phyloP scores from a whole-genome alignment of 257 asterid genomes.

The Paraleonurus japonicus region DNA sequence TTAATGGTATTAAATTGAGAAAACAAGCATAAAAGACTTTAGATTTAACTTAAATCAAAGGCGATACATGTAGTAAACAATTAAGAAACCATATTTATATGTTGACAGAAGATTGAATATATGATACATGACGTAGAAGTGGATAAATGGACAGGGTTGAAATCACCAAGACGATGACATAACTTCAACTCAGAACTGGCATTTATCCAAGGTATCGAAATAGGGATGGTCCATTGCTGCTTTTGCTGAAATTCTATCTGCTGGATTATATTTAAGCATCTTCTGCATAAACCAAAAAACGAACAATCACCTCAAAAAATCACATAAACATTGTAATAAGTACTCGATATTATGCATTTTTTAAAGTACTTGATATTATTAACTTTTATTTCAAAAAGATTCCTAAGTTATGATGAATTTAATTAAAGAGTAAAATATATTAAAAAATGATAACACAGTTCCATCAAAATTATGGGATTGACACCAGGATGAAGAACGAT shows the following conservation, averaged over 20 bases:
- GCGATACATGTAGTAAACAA: neutral
- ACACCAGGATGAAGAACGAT: no score
- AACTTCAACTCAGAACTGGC: conserved; percentile 59
- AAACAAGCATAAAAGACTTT: no score
- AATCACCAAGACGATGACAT: conserved; percentile 63
- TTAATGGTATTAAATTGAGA: no score
- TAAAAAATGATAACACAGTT: neutral
- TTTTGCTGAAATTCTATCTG: conserved; percentile 89
- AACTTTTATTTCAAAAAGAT: no score
- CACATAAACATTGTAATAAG: neutral
- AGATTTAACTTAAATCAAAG: neutral
- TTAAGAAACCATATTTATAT: neutral
- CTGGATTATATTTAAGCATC: conserved; percentile 83
- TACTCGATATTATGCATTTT: no score
- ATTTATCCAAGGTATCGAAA: conserved; percentile 86
- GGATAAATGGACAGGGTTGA: conserved; percentile 11
- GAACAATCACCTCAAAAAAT: neutral
- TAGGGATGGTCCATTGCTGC: conserved; percentile 91
- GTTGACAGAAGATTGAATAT: neutral
- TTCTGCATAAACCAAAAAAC: conserved; percentile 51
- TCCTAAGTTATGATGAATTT: neutral
- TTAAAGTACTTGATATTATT: no score
- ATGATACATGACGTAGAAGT: neutral
- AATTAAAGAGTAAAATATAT: neutral
- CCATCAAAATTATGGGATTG: neutral